These are phyloP conservation scores for Fusarium longipes DNA, from an alignment of 2,329 filamentous ascomycete species.

Conservation along the genomic window DNA sequence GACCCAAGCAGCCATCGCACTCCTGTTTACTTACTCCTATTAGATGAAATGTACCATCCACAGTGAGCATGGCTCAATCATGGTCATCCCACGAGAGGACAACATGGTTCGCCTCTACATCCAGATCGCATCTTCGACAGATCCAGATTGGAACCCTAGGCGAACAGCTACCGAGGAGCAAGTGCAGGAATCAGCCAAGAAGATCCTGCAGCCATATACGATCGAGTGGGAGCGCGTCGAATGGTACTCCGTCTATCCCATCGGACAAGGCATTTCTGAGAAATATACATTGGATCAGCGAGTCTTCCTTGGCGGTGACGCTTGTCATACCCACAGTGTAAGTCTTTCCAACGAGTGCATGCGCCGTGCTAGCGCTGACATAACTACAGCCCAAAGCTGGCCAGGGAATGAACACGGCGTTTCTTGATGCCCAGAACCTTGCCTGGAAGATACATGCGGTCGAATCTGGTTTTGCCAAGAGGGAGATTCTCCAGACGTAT, in stretches of 20 bases:
- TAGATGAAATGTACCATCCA: constrained; percentile 82
- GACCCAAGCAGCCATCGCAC: not conserved
- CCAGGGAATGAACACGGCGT: constrained; percentile 84
- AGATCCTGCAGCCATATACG: constrained; percentile 72
- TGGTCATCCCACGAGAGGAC: constrained; percentile 80
- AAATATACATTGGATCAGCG: constrained; percentile 74
- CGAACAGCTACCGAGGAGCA: constrained; percentile 71
- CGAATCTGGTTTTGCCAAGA: constrained; percentile 81
- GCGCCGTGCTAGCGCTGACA: constrained; percentile 25
- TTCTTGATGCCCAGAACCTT: constrained; percentile 85
- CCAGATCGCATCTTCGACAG: constrained; percentile 71
- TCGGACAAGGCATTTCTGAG: constrained; percentile 78
- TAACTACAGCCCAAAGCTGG: constrained; percentile 75
- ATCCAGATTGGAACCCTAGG: constrained; percentile 69
- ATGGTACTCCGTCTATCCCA: constrained; percentile 82
- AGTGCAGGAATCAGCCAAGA: constrained; percentile 73
- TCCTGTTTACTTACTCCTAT: constrained; percentile 55
- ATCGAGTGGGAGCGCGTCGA: constrained; percentile 75
- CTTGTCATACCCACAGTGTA: constrained; percentile 82
- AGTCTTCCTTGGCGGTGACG: constrained; percentile 80
- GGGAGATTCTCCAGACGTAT: constrained; percentile 83
- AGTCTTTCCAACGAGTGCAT: constrained; percentile 54
- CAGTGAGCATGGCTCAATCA: constrained; percentile 78
- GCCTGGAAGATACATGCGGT: constrained; percentile 97
- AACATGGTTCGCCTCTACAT: constrained; percentile 77